These are phyloP conservation scores for Silene conica DNA, from an alignment of 148 eudicot species.

Conservation along the genomic window DNA sequence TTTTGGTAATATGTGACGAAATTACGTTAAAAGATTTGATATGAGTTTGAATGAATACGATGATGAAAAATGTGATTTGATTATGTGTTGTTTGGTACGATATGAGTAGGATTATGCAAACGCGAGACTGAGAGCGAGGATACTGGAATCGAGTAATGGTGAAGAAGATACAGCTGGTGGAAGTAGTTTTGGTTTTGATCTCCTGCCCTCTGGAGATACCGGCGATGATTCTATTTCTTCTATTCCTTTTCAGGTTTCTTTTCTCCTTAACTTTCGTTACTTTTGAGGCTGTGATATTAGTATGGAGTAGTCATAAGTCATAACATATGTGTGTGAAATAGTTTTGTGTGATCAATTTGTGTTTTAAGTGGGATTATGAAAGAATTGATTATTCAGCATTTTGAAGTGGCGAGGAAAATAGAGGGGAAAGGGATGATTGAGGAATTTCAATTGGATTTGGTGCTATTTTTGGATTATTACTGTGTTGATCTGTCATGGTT, in stretches of 20 bases:
- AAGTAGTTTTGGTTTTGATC: constrained; percentile 29
- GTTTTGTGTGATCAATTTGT: neutral
- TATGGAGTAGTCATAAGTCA: neutral
- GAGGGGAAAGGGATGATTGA: neutral
- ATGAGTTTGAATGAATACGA: neutral
- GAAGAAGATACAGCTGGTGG: constrained; percentile 17
- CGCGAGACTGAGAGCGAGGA: constrained; percentile 33
- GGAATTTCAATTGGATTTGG: neutral
- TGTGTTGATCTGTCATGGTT: neutral
- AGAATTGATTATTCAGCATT: neutral
- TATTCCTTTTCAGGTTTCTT: constrained; percentile 76
- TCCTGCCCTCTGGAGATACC: constrained; percentile 54
- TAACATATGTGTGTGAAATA: neutral
- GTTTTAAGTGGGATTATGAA: neutral
- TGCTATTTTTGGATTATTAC: neutral
- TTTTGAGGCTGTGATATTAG: neutral
- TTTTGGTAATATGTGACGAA: too few species aligned
- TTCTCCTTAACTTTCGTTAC: neutral
- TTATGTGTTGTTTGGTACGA: neutral
- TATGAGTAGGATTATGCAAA: constrained; percentile 16
- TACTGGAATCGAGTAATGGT: constrained; percentile 30
- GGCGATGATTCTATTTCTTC: constrained; percentile 58
- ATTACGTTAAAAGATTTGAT: neutral
- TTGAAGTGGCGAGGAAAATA: neutral
- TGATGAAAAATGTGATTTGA: constrained; percentile 3